A percentile compares a stretch with the other conserved stretches of the same genome.
These are phyloP conservation scores for Linnemannia elongata DNA, from an alignment of 192 early-diverging fungal genomes.

Conservation along the genomic window DNA sequence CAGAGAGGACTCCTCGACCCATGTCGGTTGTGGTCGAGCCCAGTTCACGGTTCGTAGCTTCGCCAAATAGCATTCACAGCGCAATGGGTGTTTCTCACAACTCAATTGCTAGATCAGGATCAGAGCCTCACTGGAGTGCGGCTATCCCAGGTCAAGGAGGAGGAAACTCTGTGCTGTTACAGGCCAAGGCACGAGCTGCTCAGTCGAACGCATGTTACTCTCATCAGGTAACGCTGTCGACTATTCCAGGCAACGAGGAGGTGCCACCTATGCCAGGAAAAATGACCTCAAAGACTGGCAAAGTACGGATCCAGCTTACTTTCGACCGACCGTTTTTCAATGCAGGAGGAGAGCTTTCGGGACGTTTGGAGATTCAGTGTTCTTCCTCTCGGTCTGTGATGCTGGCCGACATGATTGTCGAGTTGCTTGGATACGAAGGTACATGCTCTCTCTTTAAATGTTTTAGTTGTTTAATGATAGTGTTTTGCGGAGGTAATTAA, in stretches of 20 bases:
- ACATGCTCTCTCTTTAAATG: not conserved
- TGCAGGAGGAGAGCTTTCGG: slow-evolving; percentile 55
- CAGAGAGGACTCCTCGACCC: slow-evolving; percentile 15
- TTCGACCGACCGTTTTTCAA: slow-evolving; percentile 53
- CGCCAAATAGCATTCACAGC: slow-evolving; percentile 6
- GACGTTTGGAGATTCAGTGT: slow-evolving; percentile 46
- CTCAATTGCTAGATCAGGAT: not conserved
- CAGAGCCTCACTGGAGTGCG: slow-evolving; percentile 17
- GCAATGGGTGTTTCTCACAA: not conserved
- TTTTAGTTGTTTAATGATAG: not conserved
- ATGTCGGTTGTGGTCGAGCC: slow-evolving; percentile 12
- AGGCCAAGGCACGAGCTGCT: slow-evolving; percentile 8
- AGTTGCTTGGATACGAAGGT: slow-evolving; percentile 56
- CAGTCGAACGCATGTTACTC: slow-evolving; percentile 22
- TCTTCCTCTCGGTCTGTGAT: slow-evolving; percentile 44
- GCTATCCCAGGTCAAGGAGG: not conserved
- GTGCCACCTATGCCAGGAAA: slow-evolving; percentile 49
- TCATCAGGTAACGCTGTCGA: slow-evolving; percentile 39
- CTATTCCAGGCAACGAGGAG: slow-evolving; percentile 34
- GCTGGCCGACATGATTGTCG: slow-evolving; percentile 48
- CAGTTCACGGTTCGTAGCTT: not conserved
- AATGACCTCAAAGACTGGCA: slow-evolving; percentile 47
- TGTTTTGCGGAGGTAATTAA: not conserved
- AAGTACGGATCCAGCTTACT: slow-evolving; percentile 42
- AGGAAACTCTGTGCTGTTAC: not conserved